These are phyloP conservation scores for Scheffersomyces titani DNA, from an alignment of 1,139 yeast genomes.

Conservation along the genomic window DNA sequence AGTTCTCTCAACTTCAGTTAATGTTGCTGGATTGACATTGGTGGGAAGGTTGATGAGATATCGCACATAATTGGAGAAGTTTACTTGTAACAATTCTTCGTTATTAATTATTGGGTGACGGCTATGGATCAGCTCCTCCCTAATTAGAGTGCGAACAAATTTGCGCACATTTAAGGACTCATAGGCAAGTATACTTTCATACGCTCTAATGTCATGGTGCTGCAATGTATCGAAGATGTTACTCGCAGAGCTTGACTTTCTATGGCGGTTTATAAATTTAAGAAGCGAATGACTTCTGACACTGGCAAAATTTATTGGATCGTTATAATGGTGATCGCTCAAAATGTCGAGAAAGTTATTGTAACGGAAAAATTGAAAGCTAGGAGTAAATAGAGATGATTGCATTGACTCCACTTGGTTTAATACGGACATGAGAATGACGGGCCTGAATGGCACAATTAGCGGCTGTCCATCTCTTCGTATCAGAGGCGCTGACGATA, in stretches of 20 bases:
- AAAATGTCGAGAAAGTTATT: conserved; percentile 35
- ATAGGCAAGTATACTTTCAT: conserved; percentile 36
- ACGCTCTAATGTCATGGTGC: conserved; percentile 22
- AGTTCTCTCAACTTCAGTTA: conserved; percentile 22
- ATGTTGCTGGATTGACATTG: conserved; percentile 11
- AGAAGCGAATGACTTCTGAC: conserved; percentile 39
- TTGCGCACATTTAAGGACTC: conserved; percentile 30
- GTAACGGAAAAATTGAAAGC: conserved; percentile 36
- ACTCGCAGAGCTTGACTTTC: conserved; percentile 1
- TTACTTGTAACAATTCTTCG: conserved; percentile 43
- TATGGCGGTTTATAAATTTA: conserved; percentile 30
- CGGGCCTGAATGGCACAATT: conserved; percentile 21
- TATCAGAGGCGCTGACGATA: conserved; percentile 7
- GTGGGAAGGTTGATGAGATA: conserved; percentile 35
- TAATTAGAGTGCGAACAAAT: conserved; percentile 29
- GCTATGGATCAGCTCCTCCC: conserved; percentile 5
- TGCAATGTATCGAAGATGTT: conserved; percentile 1
- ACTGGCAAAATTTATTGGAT: conserved; percentile 44
- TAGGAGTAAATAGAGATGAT: conserved; percentile 26
- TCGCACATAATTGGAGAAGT: conserved; percentile 41
- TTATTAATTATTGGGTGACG: conserved; percentile 15
- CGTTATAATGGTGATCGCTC: conserved; percentile 34
- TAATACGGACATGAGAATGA: conserved; percentile 24
- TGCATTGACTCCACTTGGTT: conserved; percentile 27
- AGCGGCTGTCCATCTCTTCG: conserved; percentile 1